phyloP scores from a whole-genome alignment of 805 yeast species.

The Metschnikowia drakensbergensis region DNA sequence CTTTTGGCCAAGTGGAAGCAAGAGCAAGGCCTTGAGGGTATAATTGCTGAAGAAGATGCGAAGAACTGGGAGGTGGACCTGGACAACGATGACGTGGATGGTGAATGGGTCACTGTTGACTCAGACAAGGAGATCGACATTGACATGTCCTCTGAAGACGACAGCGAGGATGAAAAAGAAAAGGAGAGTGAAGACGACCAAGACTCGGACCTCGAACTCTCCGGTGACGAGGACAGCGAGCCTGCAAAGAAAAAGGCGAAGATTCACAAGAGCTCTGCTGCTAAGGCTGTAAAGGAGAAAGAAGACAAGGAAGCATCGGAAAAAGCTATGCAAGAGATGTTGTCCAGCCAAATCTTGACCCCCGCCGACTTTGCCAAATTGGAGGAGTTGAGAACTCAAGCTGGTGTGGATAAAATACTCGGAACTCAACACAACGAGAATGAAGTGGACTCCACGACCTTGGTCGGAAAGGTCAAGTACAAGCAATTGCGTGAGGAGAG shows the following conservation, averaged over 20 bases:
- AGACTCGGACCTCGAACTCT: slow-evolving; percentile 20
- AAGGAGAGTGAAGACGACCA: slow-evolving; percentile 41
- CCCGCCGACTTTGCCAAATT: slow-evolving; percentile 98
- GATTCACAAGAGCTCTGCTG: slow-evolving; percentile 22
- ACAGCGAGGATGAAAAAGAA: slow-evolving; percentile 29
- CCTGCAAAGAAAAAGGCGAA: slow-evolving; percentile 29
- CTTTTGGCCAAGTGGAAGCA: slow-evolving; percentile 81
- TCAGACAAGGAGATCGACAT: slow-evolving; percentile 73
- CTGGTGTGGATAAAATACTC: slow-evolving; percentile 79
- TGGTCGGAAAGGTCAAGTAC: slow-evolving; percentile 75
- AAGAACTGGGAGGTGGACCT: slow-evolving; percentile 62
- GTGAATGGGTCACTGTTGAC: slow-evolving; percentile 89
- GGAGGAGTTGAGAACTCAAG: slow-evolving; percentile 79
- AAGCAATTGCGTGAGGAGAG: slow-evolving; percentile 90
- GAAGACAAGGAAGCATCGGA: slow-evolving; percentile 19
- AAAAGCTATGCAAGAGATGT: slow-evolving; percentile 47
- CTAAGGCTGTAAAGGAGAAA: slow-evolving; percentile 16
- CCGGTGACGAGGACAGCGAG: slow-evolving; percentile 33
- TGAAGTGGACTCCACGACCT: slow-evolving; percentile 69
- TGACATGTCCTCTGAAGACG: slow-evolving; percentile 46
- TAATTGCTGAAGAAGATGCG: slow-evolving; percentile 45
- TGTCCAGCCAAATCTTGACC: slow-evolving; percentile 76
- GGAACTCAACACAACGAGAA: slow-evolving; percentile 73
- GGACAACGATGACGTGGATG: slow-evolving; percentile 61
- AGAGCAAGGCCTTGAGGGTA: slow-evolving; percentile 53